Percentiles rank a stretch among this genome's conserved stretches.
These are phyloP conservation scores for Coprinellus micaceus DNA, from an alignment of 768 basidiomycete species.

Conservation along the genomic window DNA sequence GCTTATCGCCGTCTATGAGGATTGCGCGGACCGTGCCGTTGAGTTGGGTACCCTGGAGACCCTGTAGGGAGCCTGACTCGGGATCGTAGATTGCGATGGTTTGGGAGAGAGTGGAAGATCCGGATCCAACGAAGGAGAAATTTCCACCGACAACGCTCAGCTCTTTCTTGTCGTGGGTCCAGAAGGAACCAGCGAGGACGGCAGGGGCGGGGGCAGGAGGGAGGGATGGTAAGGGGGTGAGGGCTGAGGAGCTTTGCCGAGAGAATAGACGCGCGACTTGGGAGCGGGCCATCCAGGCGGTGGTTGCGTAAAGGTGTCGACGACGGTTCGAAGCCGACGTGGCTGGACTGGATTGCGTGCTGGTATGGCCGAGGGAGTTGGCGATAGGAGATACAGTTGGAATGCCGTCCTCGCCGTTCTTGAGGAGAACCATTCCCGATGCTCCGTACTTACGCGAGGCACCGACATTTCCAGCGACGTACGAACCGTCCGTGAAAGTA, in stretches of 20 bases:
- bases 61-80: constrained; percentile 41
- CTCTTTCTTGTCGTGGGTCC: constrained; percentile 70
- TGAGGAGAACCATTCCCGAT: constrained; percentile 73
- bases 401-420: constrained; percentile 52
- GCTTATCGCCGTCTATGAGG: constrained; percentile 59
- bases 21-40: constrained; percentile 78
- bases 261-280: constrained; percentile 42
- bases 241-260: constrained; percentile 42
- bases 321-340: constrained; percentile 33
- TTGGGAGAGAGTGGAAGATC: constrained; percentile 39
- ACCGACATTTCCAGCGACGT: constrained; percentile 65
- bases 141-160: constrained; percentile 86
- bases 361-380: constrained; percentile 44
- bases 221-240: constrained; percentile 51
- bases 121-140: constrained; percentile 58
- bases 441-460: constrained; percentile 65
- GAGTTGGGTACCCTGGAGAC: constrained; percentile 58
- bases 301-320: constrained; percentile 32
- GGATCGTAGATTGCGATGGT: constrained; percentile 73
- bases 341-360: constrained; percentile 24
- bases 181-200: constrained; percentile 83
- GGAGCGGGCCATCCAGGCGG: constrained; percentile 49
- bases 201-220: constrained; percentile 68
- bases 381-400: constrained; percentile 62
- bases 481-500: constrained; percentile 64